These are phyloP conservation scores for Spergularia azorica DNA, from an alignment of 179 eudicot species.

Conservation along the genomic window DNA sequence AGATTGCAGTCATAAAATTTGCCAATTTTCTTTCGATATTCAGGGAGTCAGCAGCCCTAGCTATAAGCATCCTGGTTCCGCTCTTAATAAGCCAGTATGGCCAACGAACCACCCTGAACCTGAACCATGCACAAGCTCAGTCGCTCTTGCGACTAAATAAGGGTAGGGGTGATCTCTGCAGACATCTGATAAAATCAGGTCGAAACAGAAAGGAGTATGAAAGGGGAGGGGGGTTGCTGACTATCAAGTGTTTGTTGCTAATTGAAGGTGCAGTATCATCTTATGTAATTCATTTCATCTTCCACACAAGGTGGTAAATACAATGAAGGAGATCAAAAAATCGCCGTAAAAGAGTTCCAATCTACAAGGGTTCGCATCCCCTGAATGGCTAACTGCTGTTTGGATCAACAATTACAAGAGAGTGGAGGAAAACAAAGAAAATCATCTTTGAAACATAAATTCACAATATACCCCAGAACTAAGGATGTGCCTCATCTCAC, in stretches of 20 bases:
- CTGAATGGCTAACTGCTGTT: background rate
- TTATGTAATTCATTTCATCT: background rate
- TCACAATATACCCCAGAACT: slow-evolving; percentile 11
- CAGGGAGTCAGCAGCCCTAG: no score
- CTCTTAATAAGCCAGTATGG: no score
- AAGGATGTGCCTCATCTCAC: background rate
- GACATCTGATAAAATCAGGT: no score
- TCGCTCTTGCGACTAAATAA: no score
- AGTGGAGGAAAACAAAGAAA: slow-evolving; percentile 3
- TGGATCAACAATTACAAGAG: background rate
- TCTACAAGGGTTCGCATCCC: background rate
- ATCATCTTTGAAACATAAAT: slow-evolving; percentile 3
- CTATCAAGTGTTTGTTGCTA: no score
- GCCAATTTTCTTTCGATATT: no score
- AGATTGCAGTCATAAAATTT: no score
- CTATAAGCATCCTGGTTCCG: no score
- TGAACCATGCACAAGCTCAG: no score
- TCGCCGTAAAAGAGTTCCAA: background rate
- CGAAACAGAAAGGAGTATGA: background rate
- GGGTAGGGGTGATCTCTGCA: no score
- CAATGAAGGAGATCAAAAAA: background rate
- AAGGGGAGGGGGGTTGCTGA: no score
- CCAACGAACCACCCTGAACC: no score
- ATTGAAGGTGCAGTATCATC: background rate
- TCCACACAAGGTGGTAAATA: slow-evolving; percentile 1